Evolutionary conservation across 2,329 filamentous ascomycete genomes (phyloP), one percentile per base, ranked within the genome.

Genomic region (Chaetothyriales sp.): DNA sequence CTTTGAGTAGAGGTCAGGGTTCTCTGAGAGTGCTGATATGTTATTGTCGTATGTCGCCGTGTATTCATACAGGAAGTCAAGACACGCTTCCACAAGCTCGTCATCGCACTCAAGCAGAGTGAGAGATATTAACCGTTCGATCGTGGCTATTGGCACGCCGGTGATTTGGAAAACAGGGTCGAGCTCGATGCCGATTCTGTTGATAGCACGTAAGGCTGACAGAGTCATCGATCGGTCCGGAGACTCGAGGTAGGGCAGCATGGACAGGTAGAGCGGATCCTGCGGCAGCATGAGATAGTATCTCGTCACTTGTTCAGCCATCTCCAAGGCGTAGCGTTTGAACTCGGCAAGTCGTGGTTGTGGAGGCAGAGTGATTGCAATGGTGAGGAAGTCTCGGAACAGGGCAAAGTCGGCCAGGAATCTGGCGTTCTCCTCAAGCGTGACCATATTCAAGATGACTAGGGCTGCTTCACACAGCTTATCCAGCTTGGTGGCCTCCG

Each of bases 1-100:
- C 28, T 67, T 60, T 1, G 63, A 46, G n/a, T 57, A 47, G 18
- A 59, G 51, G 9, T 52, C 32, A 28, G 55, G 47, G 8, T 43
- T 36, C 22, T 47, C 48, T 5, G 55, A 52, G 52, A 68, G 62
- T 1, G 65, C 58, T 42, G 66, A 63, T 48, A 62, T 64, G 51
- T 96, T 82, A 59, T 96, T 98, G 43, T 84, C 76, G 2, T 83
- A 79, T 7, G 88, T 82, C 0, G 88, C 86, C 0, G 90, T 95
- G 68, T 89, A 98, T 64, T 95, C 87, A 63, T 96, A 96, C 32
- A 96, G 76, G 63, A 98, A 94, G 66, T 98, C 92, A 28, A 98
- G 75, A 55, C 85, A 88, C 18, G 87, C 85, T 61, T 87, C 85
- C 59, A 90, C 77, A 12, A 98, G 73, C 63, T 95, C 90, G 63